Evolutionary conservation across 345 rosid species (phyloP).

Genomic region (Salix udensis): DNA sequence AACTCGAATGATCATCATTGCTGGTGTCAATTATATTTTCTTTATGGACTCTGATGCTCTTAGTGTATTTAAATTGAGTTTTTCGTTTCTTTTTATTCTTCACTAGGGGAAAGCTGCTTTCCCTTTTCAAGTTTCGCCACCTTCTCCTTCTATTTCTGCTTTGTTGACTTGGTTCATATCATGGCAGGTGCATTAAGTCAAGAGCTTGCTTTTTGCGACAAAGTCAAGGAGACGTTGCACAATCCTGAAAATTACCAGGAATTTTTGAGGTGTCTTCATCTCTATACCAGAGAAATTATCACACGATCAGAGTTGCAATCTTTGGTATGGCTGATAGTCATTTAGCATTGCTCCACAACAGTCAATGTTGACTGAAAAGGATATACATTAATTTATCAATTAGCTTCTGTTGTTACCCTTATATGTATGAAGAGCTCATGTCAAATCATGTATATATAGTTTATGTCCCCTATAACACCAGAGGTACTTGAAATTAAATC

Average conservation of each 20-base stretch:
- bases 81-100: neutral
- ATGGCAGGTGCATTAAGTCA: conserved; percentile 60
- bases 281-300: conserved; percentile 77
- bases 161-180: conserved; percentile 17
- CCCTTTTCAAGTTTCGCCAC: neutral
- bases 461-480: neutral
- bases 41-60: neutral
- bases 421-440: neutral
- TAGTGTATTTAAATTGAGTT: neutral
- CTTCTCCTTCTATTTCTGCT: neutral
- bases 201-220: conserved; percentile 75
- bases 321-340: conserved; percentile 56
- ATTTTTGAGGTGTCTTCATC: conserved; percentile 79
- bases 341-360: neutral
- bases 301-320: conserved; percentile 67
- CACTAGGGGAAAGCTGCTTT: neutral
- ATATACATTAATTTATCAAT: neutral
- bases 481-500: neutral
- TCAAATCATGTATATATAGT: neutral
- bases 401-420: neutral
- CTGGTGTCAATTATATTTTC: neutral
- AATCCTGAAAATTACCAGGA: conserved; percentile 68
- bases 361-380: neutral
- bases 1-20: neutral
- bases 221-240: conserved; percentile 70